A percentile compares a stretch with the other conserved stretches of the same genome.
These are phyloP conservation scores for Coccinonectria pachysandricola DNA, from an alignment of 2,329 filamentous ascomycete species.

Conservation along the genomic window DNA sequence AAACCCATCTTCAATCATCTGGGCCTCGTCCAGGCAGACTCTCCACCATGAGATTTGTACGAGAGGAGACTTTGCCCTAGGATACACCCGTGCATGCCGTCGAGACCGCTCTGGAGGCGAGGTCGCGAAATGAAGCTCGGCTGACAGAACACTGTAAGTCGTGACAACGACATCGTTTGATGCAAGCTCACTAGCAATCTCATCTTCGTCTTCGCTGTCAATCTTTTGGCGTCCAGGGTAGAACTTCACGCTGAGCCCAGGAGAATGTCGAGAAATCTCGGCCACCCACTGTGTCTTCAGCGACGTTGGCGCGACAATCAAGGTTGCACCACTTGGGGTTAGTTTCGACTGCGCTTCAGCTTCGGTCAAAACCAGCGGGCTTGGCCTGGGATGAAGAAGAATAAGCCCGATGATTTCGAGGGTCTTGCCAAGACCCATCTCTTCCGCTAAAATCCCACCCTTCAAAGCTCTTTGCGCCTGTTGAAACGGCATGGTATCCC, in stretches of 20 bases:
- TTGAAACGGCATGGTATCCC: slow-evolving; percentile 35
- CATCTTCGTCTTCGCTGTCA: slow-evolving; percentile 24
- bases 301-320: slow-evolving; percentile 50
- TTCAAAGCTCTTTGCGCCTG: slow-evolving; percentile 31
- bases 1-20: slow-evolving; percentile 88
- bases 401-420: slow-evolving; percentile 64
- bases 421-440: slow-evolving; percentile 79
- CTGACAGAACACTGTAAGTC: slow-evolving; percentile 60
- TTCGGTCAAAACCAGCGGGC: slow-evolving; percentile 19
- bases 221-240: slow-evolving; percentile 41
- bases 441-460: slow-evolving; percentile 63
- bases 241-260: slow-evolving; percentile 42
- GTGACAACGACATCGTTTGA: slow-evolving; percentile 51
- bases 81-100: slow-evolving; percentile 55
- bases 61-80: slow-evolving; percentile 62
- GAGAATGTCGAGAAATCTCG: slow-evolving; percentile 49
- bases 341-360: slow-evolving; percentile 27
- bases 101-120: slow-evolving; percentile 58
- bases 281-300: slow-evolving; percentile 51
- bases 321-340: slow-evolving; percentile 41
- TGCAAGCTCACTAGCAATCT: slow-evolving; percentile 34
- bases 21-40: slow-evolving; percentile 66
- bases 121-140: slow-evolving; percentile 68
- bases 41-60: slow-evolving; percentile 83
- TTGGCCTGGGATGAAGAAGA: slow-evolving; percentile 43